phyloP scores from a whole-genome alignment of 1,284 basidiomycete genomes.

The Coniferiporia sulphurascens region DNA sequence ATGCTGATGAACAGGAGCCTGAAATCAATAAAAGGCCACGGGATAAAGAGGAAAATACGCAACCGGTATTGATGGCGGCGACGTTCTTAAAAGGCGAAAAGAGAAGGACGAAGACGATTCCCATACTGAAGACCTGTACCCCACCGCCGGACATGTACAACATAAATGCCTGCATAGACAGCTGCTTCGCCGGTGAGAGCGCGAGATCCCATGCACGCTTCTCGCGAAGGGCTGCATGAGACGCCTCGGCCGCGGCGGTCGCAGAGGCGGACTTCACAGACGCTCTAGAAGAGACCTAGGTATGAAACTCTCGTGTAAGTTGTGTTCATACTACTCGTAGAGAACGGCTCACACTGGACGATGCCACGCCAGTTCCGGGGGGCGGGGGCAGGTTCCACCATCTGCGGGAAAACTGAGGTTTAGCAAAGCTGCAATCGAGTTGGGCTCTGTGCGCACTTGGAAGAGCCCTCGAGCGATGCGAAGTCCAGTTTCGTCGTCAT shows the following conservation, averaged over 20 bases:
- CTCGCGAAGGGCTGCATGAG: slow-evolving; percentile 66
- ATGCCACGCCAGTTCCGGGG: slow-evolving; percentile 47
- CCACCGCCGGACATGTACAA: slow-evolving; percentile 93
- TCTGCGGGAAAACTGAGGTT: slow-evolving; percentile 35
- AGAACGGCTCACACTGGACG: slow-evolving; percentile 11
- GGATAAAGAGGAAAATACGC: slow-evolving; percentile 25
- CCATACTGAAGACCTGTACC: slow-evolving; percentile 91
- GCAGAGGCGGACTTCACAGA: slow-evolving; percentile 32
- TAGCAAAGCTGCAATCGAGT: too few relatives aligned
- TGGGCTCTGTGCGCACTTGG: slow-evolving; percentile 27
- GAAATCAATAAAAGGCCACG: not conserved
- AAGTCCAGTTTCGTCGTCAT: slow-evolving; percentile 31
- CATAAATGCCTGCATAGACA: slow-evolving; percentile 96
- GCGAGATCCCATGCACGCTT: slow-evolving; percentile 88
- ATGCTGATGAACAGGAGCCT: slow-evolving; percentile 38
- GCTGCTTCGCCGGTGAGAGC: slow-evolving; percentile 75
- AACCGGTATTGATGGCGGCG: slow-evolving; percentile 70
- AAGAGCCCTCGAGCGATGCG: slow-evolving; percentile 31
- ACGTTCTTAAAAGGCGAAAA: slow-evolving; percentile 78
- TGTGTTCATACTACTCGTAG: too few relatives aligned
- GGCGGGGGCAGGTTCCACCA: slow-evolving; percentile 59
- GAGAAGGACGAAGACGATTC: slow-evolving; percentile 87
- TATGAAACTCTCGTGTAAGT: too few relatives aligned
- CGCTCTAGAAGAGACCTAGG: slow-evolving; percentile 29
- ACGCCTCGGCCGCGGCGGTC: slow-evolving; percentile 30